Conservation (phyloP, 2,329 filamentous ascomycete genomes). For the Stagonosporopsis chrysanthemi region DNA sequence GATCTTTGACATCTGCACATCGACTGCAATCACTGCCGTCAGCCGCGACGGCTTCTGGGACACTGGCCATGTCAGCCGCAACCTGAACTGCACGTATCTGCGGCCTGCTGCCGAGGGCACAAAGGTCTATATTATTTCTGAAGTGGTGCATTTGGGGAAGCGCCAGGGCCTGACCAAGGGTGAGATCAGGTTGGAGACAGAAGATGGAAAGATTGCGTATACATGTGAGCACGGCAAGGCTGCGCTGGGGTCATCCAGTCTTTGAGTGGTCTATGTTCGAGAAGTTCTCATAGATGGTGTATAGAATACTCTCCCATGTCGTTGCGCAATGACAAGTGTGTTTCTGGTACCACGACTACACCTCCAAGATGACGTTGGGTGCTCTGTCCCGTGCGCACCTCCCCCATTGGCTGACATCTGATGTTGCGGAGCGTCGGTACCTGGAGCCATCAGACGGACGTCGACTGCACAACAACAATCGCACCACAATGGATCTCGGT, state of each 20-base stretch:
- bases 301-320: neutral
- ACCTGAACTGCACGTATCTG: conserved; percentile 56
- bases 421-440: conserved; percentile 13
- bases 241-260: conserved; percentile 28
- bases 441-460: conserved; percentile 18
- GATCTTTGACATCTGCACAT: conserved; percentile 64
- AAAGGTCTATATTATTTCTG: conserved; percentile 53
- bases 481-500: conserved; percentile 51
- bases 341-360: neutral
- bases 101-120: conserved; percentile 52
- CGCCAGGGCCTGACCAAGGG: conserved; percentile 51
- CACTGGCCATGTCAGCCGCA: conserved; percentile 49
- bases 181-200: conserved; percentile 47
- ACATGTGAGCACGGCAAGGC: conserved; percentile 52
- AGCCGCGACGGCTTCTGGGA: conserved; percentile 52
- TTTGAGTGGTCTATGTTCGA: conserved; percentile 19
- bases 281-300: neutral
- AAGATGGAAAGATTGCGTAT: conserved; percentile 50
- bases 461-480: conserved; percentile 20
- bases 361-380: conserved; percentile 17
- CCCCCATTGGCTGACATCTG: conserved; percentile 12
- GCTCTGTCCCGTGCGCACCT: conserved; percentile 15
- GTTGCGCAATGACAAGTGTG: neutral
- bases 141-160: conserved; percentile 56
- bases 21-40: conserved; percentile 46